Percentiles rank a stretch among this genome's conserved stretches.
phyloP scores from a whole-genome alignment of 2,329 filamentous ascomycete species.

The Leptoxyphium fumago region DNA sequence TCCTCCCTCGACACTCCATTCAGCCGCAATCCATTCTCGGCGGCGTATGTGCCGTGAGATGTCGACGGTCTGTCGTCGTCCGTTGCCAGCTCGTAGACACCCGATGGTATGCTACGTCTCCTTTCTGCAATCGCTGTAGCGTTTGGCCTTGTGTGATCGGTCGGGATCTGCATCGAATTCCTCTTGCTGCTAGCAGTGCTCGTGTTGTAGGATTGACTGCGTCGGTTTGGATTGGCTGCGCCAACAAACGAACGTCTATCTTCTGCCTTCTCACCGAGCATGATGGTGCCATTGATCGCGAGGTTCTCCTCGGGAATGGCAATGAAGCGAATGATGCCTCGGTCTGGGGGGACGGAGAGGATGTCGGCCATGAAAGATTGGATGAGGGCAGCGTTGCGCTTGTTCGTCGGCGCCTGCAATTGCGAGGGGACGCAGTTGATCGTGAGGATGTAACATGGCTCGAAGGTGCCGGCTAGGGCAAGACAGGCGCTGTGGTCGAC shows the following conservation, averaged over 20 bases:
- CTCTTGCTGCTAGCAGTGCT: neutral
- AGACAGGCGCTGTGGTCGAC: slow-evolving; percentile 64
- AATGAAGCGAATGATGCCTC: slow-evolving; percentile 61
- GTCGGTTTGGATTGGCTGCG: slow-evolving; percentile 4
- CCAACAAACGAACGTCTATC: slow-evolving; percentile 24
- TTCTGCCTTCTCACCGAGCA: slow-evolving; percentile 42
- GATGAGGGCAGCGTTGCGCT: slow-evolving; percentile 63
- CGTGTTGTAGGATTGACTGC: slow-evolving; percentile 13
- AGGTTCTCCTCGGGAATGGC: slow-evolving; percentile 56
- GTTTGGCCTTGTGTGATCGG: neutral
- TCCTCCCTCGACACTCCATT: slow-evolving; percentile 16
- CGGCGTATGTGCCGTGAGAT: slow-evolving; percentile 9
- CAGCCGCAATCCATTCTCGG: slow-evolving; percentile 18
- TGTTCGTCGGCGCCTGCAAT: slow-evolving; percentile 61
- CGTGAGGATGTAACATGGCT: slow-evolving; percentile 65
- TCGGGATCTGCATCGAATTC: neutral
- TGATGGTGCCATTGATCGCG: slow-evolving; percentile 55
- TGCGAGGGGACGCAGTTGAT: slow-evolving; percentile 56
- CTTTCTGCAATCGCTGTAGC: neutral
- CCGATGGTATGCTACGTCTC: neutral
- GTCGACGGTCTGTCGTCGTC: slow-evolving; percentile 9
- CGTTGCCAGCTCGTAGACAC: neutral
- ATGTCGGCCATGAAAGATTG: slow-evolving; percentile 61
- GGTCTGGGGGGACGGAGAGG: slow-evolving; percentile 48
- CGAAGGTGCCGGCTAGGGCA: slow-evolving; percentile 58